These are phyloP conservation scores for Blastomyces parvus DNA, from an alignment of 2,329 filamentous ascomycete species.

Conservation along the genomic window DNA sequence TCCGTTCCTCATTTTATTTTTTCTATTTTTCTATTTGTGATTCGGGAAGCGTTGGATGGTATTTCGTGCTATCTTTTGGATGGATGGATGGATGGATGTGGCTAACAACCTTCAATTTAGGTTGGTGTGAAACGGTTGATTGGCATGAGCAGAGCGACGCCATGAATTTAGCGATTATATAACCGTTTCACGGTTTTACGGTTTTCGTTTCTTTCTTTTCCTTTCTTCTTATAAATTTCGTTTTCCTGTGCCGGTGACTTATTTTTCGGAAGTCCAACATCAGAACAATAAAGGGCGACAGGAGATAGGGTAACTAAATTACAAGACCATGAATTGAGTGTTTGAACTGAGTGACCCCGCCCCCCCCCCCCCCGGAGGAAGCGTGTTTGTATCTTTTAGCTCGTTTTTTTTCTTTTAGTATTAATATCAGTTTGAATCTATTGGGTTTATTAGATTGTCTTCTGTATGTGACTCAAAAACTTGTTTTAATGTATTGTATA, in stretches of 20 bases:
- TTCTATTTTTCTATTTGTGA: neutral
- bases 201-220: neutral
- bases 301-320: neutral
- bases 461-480: neutral
- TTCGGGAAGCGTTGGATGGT: neutral
- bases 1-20: neutral
- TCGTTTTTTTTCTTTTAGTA: neutral
- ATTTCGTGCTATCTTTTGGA: slow-evolving; percentile 1
- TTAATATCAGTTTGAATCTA: neutral
- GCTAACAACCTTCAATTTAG: slow-evolving; percentile 31
- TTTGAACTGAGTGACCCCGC: neutral
- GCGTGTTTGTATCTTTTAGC: neutral
- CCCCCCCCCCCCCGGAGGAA: neutral
- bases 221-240: neutral
- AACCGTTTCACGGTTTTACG: neutral
- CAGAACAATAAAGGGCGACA: too few species aligned
- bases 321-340: neutral
- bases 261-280: neutral
- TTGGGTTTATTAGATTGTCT: neutral
- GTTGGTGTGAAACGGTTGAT: slow-evolving; percentile 68
- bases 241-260: neutral
- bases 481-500: neutral
- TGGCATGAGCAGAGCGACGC: slow-evolving; percentile 68
- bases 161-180: slow-evolving; percentile 31
- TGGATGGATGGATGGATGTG: slow-evolving; percentile 9